phyloP scores from a whole-genome alignment of 495 filamentous ascomycete genomes.

The Penicillium maclennaniae region DNA sequence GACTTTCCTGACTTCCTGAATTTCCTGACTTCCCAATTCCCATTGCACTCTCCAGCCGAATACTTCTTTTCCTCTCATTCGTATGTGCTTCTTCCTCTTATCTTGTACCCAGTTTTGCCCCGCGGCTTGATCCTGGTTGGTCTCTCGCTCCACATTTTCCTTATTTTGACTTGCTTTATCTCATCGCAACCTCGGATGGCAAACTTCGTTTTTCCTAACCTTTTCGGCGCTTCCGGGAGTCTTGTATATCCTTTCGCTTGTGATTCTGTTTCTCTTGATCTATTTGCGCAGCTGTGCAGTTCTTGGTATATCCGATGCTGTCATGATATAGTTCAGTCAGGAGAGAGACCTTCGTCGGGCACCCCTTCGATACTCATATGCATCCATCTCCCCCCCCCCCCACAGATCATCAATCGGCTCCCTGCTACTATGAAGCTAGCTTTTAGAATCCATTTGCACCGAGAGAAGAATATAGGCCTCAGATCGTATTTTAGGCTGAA shows the following conservation, averaged over 20 bases:
- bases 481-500: background rate
- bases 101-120: background rate
- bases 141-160: conserved; percentile 11
- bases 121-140: conserved; percentile 6
- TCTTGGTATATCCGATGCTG: background rate
- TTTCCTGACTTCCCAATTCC: conserved; percentile 2
- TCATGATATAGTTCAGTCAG: background rate
- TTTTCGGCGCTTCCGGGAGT: conserved; percentile 16
- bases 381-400: too few relatives aligned
- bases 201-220: conserved; percentile 8
- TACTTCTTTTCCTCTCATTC: conserved; percentile 12
- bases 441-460: background rate
- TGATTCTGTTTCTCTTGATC: background rate
- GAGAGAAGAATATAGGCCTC: background rate
- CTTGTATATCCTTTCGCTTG: conserved; percentile 16
- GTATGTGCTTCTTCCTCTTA: conserved; percentile 11
- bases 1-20: background rate
- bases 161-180: conserved; percentile 11
- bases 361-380: background rate
- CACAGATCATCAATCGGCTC: background rate
- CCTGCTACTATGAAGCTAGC: background rate
- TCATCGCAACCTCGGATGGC: conserved; percentile 16
- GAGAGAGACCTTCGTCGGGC: background rate
- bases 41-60: conserved; percentile 2
- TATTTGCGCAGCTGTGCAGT: background rate